A percentile compares a stretch with the other conserved stretches of the same genome.
Evolutionary conservation across 108 stramenopile species (phyloP).

Genomic region (Fragilaria radians): DNA sequence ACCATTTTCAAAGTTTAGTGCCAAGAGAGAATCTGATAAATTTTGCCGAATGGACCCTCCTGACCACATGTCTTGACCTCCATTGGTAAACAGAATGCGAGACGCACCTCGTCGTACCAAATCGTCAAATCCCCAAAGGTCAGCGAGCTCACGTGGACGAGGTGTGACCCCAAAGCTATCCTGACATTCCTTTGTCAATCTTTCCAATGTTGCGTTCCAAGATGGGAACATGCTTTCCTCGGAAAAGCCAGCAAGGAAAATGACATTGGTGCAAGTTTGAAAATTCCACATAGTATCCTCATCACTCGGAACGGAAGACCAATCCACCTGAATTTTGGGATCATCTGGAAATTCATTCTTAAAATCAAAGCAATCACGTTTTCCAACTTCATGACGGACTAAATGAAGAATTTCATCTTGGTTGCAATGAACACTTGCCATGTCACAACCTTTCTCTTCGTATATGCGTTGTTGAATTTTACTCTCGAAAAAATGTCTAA

Average conservation of each 20-base stretch:
- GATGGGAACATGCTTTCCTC: constrained; percentile 40
- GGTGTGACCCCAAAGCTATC: constrained; percentile 36
- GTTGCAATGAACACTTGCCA: constrained; percentile 10
- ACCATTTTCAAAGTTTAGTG: constrained; percentile 70
- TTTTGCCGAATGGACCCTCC: constrained; percentile 31
- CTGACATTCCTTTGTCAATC: constrained; percentile 42
- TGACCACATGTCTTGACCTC: constrained; percentile 53
- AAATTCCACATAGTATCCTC: constrained; percentile 72
- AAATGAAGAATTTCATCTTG: not conserved
- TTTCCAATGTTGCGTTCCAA: constrained; percentile 31
- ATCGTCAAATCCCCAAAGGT: constrained; percentile 50
- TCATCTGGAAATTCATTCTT: constrained; percentile 36
- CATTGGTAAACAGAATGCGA: constrained; percentile 57
- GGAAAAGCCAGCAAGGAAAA: constrained; percentile 26
- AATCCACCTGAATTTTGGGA: not conserved
- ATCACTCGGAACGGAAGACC: constrained; percentile 8
- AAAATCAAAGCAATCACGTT: not conserved
- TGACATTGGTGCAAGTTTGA: constrained; percentile 19
- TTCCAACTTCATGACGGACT: constrained; percentile 10
- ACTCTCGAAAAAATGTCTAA: constrained; percentile 21
- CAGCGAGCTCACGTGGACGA: constrained; percentile 35
- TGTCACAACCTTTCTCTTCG: not conserved
- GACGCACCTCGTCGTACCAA: constrained; percentile 22
- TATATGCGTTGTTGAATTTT: not conserved
- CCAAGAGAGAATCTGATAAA: constrained; percentile 40